Conservation (phyloP, 2,329 filamentous ascomycete genomes). For the Penicillium sp. region DNA sequence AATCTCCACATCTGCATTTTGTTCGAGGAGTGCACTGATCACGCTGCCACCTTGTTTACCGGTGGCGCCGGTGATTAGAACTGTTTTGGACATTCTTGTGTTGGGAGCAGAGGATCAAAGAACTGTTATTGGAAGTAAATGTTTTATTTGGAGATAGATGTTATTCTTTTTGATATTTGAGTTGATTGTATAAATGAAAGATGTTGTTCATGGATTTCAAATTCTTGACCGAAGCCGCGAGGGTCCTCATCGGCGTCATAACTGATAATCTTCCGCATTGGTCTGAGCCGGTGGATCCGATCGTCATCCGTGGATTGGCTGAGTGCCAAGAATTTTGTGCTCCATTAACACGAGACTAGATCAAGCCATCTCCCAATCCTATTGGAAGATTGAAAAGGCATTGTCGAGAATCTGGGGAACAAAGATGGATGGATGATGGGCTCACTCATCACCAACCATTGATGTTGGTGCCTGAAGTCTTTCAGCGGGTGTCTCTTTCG, state of each 20-base stretch:
- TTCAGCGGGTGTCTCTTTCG: too few relatives aligned
- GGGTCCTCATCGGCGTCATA: background rate
- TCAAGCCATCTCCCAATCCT: background rate
- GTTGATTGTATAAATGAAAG: background rate
- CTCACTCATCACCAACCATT: too few relatives aligned
- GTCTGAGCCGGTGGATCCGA: background rate
- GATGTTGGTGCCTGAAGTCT: too few relatives aligned
- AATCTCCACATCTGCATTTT: conserved; percentile 46
- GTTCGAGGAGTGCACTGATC: conserved; percentile 31
- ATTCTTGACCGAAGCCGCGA: background rate
- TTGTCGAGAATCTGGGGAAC: background rate
- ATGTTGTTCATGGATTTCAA: background rate
- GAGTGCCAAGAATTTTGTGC: background rate
- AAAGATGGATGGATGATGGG: too few relatives aligned
- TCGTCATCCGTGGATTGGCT: background rate
- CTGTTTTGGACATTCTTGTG: conserved; percentile 6
- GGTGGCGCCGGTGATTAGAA: conserved; percentile 43
- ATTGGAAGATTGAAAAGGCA: background rate
- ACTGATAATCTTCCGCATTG: background rate
- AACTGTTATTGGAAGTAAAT: background rate
- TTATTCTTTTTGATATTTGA: background rate
- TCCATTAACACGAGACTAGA: background rate
- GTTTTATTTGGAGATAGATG: background rate
- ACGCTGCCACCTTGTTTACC: conserved; percentile 44
- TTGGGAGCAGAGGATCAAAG: background rate